Evolutionary conservation across 2,329 filamentous ascomycete genomes (phyloP).

Genomic region (Sarocladium brachiariae): DNA sequence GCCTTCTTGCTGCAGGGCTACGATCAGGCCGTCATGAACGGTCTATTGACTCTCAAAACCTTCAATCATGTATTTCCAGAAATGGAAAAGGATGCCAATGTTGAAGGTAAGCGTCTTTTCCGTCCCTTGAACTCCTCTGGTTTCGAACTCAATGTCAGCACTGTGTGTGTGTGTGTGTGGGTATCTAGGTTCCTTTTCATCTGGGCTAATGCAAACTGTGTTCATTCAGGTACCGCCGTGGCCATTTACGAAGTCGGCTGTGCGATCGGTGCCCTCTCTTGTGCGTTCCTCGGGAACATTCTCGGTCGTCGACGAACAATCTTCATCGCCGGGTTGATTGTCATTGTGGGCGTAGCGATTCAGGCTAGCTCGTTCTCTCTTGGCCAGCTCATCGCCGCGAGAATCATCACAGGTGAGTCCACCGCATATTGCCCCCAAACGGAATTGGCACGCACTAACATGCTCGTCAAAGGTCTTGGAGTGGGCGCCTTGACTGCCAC

Average conservation of each 20-base stretch:
- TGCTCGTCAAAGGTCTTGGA: slow-evolving; percentile 20
- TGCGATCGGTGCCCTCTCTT: slow-evolving; percentile 34
- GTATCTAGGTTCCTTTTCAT: too few species aligned
- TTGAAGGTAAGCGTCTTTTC: slow-evolving; percentile 3
- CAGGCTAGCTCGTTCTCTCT: slow-evolving; percentile 42
- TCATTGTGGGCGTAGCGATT: slow-evolving; percentile 45
- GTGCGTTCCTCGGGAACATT: slow-evolving; percentile 44
- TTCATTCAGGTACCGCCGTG: neutral
- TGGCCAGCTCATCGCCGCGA: slow-evolving; percentile 30
- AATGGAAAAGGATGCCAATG: neutral
- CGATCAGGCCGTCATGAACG: slow-evolving; percentile 1
- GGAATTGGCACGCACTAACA: neutral
- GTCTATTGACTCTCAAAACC: neutral
- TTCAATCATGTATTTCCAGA: neutral
- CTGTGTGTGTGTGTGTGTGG: too few species aligned
- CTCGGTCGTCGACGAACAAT: slow-evolving; percentile 51
- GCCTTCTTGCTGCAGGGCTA: slow-evolving; percentile 2
- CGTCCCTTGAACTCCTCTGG: too few species aligned
- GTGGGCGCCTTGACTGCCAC: slow-evolving; percentile 47
- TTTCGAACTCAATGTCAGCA: too few species aligned
- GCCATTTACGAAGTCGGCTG: neutral
- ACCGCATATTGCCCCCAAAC: neutral
- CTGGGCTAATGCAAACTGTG: too few species aligned
- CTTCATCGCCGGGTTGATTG: slow-evolving; percentile 44
- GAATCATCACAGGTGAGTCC: slow-evolving; percentile 40